Evolutionary conservation across 1,284 basidiomycete species (phyloP), one percentile per base, ranked within the genome.

Genomic region (Marasmius tenuissimus): DNA sequence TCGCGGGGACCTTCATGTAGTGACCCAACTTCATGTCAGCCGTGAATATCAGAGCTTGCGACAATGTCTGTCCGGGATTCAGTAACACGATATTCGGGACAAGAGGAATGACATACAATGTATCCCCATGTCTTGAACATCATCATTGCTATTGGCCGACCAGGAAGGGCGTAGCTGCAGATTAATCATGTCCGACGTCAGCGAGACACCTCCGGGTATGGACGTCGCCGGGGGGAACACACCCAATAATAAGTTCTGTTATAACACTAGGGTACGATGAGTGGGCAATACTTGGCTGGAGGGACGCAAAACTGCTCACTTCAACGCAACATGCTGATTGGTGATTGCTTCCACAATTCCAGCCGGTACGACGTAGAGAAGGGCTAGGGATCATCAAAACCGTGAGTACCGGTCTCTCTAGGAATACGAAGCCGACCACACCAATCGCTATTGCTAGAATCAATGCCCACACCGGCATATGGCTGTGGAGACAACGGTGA

Each of bases 351-450:
- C 75, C 49, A 82, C 80, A 75, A 85, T 83, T 12, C 85, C 87
- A 38, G 87, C 76, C 1, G 87, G 86, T 18, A 88, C 75, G 47
- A 81, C 75, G 64, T 85, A 88, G n/a, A 80, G 56, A 72, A 78
- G 81, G 1, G 80, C 75, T 62, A 18, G 3, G 38, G 8, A 42
- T 27, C 1, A 12, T 2, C 5, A 20, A 18, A 42, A 20, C 27
- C 20, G 14, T 18, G 18, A n/a, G 18, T 10, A 1, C 14, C 45
- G 12, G 45, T 38, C 12, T 22, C 18, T 10, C 18, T 9, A 16
- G 4, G n/a, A 35, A 12, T 7, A 5, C 3, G 10, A 5, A 14
- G 18, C 20, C 27, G 20, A 76, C 61, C 48, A 75, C 71, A 7
- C 77, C 66, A 52, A 70, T 63, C 39, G 73, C 58, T 53, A 81